Conservation (phyloP, 805 yeast species). For the Pichia phayaonensis region DNA sequence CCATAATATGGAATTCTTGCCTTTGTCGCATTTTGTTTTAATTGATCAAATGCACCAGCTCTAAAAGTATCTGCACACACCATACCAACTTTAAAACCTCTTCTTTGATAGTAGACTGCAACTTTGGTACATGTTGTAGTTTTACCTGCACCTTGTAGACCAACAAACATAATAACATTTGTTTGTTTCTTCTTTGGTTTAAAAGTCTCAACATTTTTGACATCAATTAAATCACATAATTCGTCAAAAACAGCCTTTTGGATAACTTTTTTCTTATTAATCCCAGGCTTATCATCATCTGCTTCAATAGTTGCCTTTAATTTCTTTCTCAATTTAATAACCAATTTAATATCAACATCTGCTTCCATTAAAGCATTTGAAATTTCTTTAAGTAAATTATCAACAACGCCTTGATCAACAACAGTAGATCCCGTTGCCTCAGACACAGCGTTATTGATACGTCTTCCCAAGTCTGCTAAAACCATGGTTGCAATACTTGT, state of each 20-base stretch:
- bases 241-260: constrained; percentile 96
- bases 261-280: constrained; percentile 67
- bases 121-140: constrained; percentile 95
- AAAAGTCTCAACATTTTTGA: constrained; percentile 37
- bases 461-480: constrained; percentile 69
- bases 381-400: constrained; percentile 73
- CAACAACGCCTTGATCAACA: constrained; percentile 52
- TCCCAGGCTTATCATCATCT: constrained; percentile 45
- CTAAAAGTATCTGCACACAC: constrained; percentile 99
- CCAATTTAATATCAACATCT: constrained; percentile 88
- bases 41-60: constrained; percentile 99
- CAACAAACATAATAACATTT: constrained; percentile 93
- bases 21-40: constrained; percentile 94
- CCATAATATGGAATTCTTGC: constrained; percentile 94
- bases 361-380: constrained; percentile 86
- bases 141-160: constrained; percentile 98
- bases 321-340: constrained; percentile 65
- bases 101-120: constrained; percentile 87
- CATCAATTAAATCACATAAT: constrained; percentile 78
- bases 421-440: constrained; percentile 52
- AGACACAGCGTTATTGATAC: constrained; percentile 67
- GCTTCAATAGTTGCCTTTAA: constrained; percentile 52
- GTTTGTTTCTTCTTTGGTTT: constrained; percentile 80
- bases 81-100: constrained; percentile 91
- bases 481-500: constrained; percentile 42